Evolutionary conservation across 352 stramenopile species (phyloP).

Genomic region (Elongisporangium anandrum): DNA sequence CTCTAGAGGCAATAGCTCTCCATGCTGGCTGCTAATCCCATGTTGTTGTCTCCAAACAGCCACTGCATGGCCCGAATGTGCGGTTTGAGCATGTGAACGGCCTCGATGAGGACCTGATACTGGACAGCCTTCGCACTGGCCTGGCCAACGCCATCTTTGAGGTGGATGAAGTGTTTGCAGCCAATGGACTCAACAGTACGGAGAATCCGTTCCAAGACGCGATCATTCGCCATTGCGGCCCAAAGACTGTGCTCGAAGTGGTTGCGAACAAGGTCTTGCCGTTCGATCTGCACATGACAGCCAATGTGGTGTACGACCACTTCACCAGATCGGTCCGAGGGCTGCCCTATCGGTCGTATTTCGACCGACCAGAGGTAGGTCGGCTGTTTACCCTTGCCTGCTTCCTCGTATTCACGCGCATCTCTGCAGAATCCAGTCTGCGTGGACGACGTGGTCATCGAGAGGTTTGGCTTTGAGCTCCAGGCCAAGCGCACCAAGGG

Average conservation of each 20-base stretch:
- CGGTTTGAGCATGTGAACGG: slow-evolving; percentile 3
- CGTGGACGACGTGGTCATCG: slow-evolving; percentile 44
- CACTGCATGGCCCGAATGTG: slow-evolving; percentile 9
- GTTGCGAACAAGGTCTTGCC: slow-evolving; percentile 42
- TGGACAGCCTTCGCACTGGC: slow-evolving; percentile 14
- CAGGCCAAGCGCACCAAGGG: slow-evolving; percentile 35
- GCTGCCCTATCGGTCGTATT: slow-evolving; percentile 1
- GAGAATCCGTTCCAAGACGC: slow-evolving; percentile 7
- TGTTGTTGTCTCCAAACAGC: slow-evolving; percentile 20
- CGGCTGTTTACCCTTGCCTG: no score
- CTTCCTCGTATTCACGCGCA: no score
- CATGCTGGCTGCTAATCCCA: slow-evolving; percentile 7
- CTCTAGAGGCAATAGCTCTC: neutral
- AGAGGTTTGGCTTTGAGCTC: slow-evolving; percentile 57
- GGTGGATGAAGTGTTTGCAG: slow-evolving; percentile 21
- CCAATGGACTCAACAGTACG: slow-evolving; percentile 4
- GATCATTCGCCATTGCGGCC: no score
- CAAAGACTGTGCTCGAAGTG: slow-evolving; percentile 11
- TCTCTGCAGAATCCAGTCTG: no score
- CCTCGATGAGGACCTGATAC: slow-evolving; percentile 23
- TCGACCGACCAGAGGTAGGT: no score
- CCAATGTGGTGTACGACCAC: slow-evolving; percentile 28
- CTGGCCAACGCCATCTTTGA: slow-evolving; percentile 35
- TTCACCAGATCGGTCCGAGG: slow-evolving; percentile 27
- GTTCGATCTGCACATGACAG: slow-evolving; percentile 32